Base-by-base conservation (phyloP, 257 asterid species). In the Nicotiana knightiana region DNA sequence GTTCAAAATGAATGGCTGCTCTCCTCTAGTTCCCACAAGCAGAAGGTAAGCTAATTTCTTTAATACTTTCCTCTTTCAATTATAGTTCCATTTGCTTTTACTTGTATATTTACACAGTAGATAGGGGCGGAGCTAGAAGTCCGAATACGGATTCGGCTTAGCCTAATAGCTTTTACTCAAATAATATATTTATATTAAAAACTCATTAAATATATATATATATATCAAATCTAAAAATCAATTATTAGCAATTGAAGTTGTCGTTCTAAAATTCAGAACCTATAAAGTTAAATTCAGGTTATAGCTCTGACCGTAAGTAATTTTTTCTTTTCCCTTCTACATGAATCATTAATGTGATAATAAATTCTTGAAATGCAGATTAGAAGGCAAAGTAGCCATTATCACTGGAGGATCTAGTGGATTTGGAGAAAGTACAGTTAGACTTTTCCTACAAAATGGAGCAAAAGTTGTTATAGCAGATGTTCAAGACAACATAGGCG, bases 361-460 rank as follows among this genome's bases (percentile, higher is more conserved):
- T 15, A 9, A 0, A 53, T 24, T 71, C 11, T 71, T 46, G 4
- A 48, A 67, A 30, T 82, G 86, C 84, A 92, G 93, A 68, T 81
- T 94, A 75, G 92, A 90, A 79, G 97, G 97, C 28, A 94, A 94
- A 81, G 97, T 94, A 0, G 98, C 97, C 26, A 85, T 92, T 46
- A 83, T 94, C 67, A 94, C 98, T 55, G 98, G 98, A 59, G 98
- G 97, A 13, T 97, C 98, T 5, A 91, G 97, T 83, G 97, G 98
- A 17, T 89, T 94, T 58, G 98, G 98, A 2, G 98, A 90, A 88
- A 84, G 91, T 84, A 88, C 98, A 9, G 96, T 84, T 5, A 63
- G 94, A 61, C 91, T 92, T 3, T 94, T 92, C 84, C 78, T 65
- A 13, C 82, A 75, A 30, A 90, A 94, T 77, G 98, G 97, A n/a